phyloP scores from a whole-genome alignment of 208 protist species.

The Trypanosoma melophagium region DNA sequence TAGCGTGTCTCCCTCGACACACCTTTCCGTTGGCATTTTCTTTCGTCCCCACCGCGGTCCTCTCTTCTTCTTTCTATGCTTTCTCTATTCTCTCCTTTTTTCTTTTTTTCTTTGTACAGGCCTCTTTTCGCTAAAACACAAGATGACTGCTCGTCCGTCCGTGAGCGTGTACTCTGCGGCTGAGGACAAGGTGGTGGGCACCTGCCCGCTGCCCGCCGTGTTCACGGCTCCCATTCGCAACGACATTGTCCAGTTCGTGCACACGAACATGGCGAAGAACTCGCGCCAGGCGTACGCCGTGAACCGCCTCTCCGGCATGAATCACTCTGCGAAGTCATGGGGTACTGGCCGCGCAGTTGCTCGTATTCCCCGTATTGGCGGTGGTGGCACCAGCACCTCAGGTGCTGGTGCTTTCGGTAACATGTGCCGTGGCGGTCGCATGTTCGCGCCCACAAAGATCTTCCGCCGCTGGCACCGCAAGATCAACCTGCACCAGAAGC shows the following conservation, averaged over 20 bases:
- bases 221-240: conserved; percentile 85
- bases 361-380: conserved; percentile 99
- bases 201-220: conserved; percentile 73
- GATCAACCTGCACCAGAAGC: conserved; percentile 96
- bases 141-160: conserved; percentile 80
- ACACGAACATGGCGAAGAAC: conserved; percentile 98
- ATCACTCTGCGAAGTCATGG: conserved; percentile 98
- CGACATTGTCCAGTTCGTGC: conserved; percentile 92
- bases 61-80: conserved; percentile 3
- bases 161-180: conserved; percentile 88
- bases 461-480: conserved; percentile 97
- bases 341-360: conserved; percentile 99
- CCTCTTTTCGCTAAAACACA: conserved; percentile 34
- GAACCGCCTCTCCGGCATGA: conserved; percentile 93
- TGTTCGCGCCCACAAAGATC: conserved; percentile 98
- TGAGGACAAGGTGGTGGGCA: conserved; percentile 75
- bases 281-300: conserved; percentile 97
- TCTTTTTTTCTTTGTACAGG: not conserved
- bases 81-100: not conserved
- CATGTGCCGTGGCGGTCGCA: conserved; percentile 99
- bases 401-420: conserved; percentile 99
- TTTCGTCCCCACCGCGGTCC: not conserved
- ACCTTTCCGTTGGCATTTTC: conserved; percentile 5
- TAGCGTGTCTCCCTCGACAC: not conserved
- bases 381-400: conserved; percentile 96